phyloP scores from a whole-genome alignment of 441 rosid genomes.

The Viola pubescens region DNA sequence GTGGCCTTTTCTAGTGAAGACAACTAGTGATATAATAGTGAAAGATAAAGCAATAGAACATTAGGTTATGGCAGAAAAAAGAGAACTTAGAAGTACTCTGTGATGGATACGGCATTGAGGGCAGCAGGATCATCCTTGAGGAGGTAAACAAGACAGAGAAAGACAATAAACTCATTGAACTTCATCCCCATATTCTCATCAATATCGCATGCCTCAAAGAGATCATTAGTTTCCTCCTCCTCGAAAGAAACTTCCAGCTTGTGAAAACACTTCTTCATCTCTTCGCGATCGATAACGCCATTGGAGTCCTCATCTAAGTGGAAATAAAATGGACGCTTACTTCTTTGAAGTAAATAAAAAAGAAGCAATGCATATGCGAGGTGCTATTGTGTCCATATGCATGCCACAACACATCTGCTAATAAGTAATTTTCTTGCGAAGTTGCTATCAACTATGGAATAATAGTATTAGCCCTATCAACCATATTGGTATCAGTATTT shows the following conservation, averaged over 20 bases:
- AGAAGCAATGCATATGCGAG: background rate
- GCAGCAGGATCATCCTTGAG: conserved; percentile 60
- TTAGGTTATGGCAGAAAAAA: conserved; percentile 1
- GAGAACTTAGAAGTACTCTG: background rate
- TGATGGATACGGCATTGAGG: conserved; percentile 44
- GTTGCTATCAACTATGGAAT: background rate
- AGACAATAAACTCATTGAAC: conserved; percentile 86
- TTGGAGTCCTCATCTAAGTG: conserved; percentile 73
- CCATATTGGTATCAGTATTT: too few species aligned
- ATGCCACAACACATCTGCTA: background rate
- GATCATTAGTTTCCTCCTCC: conserved; percentile 75
- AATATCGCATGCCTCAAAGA: conserved; percentile 76
- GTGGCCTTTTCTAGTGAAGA: too few species aligned
- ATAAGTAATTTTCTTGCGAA: background rate
- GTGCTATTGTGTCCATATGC: background rate
- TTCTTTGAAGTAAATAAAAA: background rate
- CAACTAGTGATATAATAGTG: background rate
- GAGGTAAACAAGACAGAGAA: conserved; percentile 84
- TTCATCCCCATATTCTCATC: conserved; percentile 68
- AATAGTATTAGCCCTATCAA: too few species aligned
- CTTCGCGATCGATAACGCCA: conserved; percentile 67
- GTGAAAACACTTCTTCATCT: conserved; percentile 60
- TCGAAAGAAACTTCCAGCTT: conserved; percentile 64
- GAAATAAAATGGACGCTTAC: conserved; percentile 6
- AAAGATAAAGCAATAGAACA: background rate